Percentiles rank a stretch among this genome's conserved stretches.
Evolutionary conservation across 305 asterid genomes (phyloP).

Genomic region (Euphrasia arctica): DNA sequence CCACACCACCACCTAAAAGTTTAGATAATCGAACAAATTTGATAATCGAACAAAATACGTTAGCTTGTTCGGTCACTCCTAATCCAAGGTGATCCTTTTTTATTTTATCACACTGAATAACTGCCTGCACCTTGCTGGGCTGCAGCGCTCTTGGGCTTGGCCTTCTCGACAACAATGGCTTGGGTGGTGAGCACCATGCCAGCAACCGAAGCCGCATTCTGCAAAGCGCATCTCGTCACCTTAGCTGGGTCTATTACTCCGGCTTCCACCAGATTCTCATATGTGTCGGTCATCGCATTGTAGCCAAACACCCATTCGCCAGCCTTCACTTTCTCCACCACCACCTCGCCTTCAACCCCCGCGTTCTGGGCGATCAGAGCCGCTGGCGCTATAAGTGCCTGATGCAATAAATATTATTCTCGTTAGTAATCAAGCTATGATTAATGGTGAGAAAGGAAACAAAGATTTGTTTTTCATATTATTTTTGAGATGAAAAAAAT

Average conservation of each 20-base stretch:
- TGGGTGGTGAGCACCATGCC: conserved; percentile 99
- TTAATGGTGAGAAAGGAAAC: too few relatives aligned
- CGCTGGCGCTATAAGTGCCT: conserved; percentile 90
- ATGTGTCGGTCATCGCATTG: conserved; percentile 84
- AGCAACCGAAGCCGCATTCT: conserved; percentile 93
- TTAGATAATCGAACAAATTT: neutral
- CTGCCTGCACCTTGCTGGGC: conserved; percentile 5
- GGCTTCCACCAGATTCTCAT: conserved; percentile 75
- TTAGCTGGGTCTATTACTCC: conserved; percentile 97
- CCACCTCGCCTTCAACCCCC: conserved; percentile 96
- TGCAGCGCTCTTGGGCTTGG: conserved; percentile 25
- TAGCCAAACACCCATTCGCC: conserved; percentile 89
- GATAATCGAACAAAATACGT: neutral
- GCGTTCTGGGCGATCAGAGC: conserved; percentile 88
- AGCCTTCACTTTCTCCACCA: conserved; percentile 72
- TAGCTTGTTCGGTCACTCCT: neutral
- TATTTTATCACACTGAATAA: neutral
- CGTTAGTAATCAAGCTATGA: neutral
- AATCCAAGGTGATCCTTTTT: neutral
- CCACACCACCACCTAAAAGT: neutral
- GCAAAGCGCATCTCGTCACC: conserved; percentile 95
- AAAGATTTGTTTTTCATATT: too few relatives aligned
- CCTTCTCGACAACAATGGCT: conserved; percentile 85
- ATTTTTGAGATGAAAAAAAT: neutral
- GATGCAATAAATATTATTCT: conserved; percentile 12